Percentiles rank a stretch among this genome's conserved stretches.
These are phyloP conservation scores for Metschnikowia drakensbergensis DNA, from an alignment of 805 yeast species.

Conservation along the genomic window DNA sequence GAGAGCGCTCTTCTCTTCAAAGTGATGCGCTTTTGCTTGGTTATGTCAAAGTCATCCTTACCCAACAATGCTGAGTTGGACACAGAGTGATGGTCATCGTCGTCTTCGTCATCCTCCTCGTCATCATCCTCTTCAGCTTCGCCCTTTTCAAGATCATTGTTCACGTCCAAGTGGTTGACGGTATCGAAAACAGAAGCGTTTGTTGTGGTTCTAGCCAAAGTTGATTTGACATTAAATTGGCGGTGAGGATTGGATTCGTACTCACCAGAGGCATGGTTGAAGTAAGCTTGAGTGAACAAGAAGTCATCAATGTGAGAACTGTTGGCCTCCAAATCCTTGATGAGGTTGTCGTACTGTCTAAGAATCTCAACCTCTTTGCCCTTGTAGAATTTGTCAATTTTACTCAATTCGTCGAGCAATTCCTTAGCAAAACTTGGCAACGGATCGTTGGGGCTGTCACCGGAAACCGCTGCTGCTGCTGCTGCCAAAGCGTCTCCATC, in stretches of 20 bases:
- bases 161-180: slow-evolving; percentile 22
- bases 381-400: slow-evolving; percentile 51
- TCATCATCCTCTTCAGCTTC: slow-evolving; percentile 30
- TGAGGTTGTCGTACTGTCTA: slow-evolving; percentile 42
- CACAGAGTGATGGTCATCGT: slow-evolving; percentile 17
- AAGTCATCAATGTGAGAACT: slow-evolving; percentile 26
- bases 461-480: slow-evolving; percentile 10
- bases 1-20: slow-evolving; percentile 64
- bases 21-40: slow-evolving; percentile 47
- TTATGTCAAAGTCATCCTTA: slow-evolving; percentile 20
- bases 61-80: slow-evolving; percentile 27
- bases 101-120: slow-evolving; percentile 27
- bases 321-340: slow-evolving; percentile 43
- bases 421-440: slow-evolving; percentile 44
- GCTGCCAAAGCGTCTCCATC: slow-evolving; percentile 13
- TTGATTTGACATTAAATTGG: slow-evolving; percentile 18
- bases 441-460: slow-evolving; percentile 21
- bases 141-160: slow-evolving; percentile 28
- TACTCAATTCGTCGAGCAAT: slow-evolving; percentile 46
- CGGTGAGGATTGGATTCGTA: slow-evolving; percentile 19
- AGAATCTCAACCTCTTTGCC: slow-evolving; percentile 45
- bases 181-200: slow-evolving; percentile 28
- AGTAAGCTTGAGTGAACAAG: slow-evolving; percentile 25
- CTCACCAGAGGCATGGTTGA: slow-evolving; percentile 4
- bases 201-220: slow-evolving; percentile 22